Percentiles rank a stretch among this genome's conserved stretches.
Conservation (phyloP, 345 rosid genomes). For the Lenwebbia sp. region DNA sequence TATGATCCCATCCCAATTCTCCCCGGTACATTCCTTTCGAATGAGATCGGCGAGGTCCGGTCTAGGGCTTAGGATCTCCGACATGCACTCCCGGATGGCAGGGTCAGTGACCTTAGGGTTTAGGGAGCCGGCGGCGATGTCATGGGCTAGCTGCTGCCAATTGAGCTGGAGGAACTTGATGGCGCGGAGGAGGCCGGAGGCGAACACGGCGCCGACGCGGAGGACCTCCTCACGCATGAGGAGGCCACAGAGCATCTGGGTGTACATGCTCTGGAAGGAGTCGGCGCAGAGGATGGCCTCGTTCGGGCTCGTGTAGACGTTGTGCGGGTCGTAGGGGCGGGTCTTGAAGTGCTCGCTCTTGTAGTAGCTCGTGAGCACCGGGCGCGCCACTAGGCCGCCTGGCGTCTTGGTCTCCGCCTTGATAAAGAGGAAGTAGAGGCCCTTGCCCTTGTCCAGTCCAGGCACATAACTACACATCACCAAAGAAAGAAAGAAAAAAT, state of each 20-base stretch:
- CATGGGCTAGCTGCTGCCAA: conserved; percentile 16
- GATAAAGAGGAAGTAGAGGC: conserved; percentile 22
- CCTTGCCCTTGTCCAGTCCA: conserved; percentile 29
- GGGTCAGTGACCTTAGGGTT: conserved; percentile 7
- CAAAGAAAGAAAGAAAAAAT: not conserved
- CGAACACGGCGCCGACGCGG: conserved; percentile 29
- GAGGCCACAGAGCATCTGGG: conserved; percentile 7
- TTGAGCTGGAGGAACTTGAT: conserved; percentile 22
- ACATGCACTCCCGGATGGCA: conserved; percentile 1
- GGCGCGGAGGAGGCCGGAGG: conserved; percentile 27
- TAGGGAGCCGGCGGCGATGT: conserved; percentile 14
- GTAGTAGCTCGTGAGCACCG: conserved; percentile 35
- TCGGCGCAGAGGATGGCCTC: conserved; percentile 26
- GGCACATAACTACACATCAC: conserved; percentile 8
- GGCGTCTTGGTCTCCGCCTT: conserved; percentile 27
- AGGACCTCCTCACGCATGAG: conserved; percentile 21
- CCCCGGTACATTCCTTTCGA: conserved; percentile 3
- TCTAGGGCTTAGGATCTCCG: conserved; percentile 13
- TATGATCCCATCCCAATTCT: conserved; percentile 20
- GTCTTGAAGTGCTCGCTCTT: conserved; percentile 23
- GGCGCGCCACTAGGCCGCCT: conserved; percentile 22
- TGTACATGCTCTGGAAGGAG: conserved; percentile 29
- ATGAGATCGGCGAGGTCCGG: conserved; percentile 18
- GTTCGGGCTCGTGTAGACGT: conserved; percentile 25
- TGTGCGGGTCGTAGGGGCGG: conserved; percentile 28